Base-by-base conservation (phyloP, 2,329 filamentous ascomycete species). In the Fusarium oligoseptatum region DNA sequence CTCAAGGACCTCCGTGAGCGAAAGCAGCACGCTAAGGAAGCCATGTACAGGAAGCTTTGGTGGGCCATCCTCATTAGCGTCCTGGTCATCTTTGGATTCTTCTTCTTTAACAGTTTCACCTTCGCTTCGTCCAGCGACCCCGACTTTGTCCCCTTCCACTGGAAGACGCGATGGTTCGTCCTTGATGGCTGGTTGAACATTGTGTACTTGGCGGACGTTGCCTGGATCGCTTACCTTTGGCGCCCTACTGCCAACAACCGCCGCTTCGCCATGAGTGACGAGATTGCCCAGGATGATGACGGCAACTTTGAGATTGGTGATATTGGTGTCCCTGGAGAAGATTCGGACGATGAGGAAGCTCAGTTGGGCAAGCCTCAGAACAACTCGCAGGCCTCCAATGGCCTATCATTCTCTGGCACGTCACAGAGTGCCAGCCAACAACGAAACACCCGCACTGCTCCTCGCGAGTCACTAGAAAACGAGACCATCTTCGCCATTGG, bases 21-120 rank as follows among this genome's bases (percentile, higher is more conserved):
- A 75, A 98, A 98, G 84, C 97, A 99, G 84, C 93, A 94, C 78
- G 92, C 93, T 78, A 99, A 99, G 82, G 95, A 95, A 57, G 84
- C 90, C 84, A 99, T 99, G 97, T 99, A 98, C 85, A 95, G 94
- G 85, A 97, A 97, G 83, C 91, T 99, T 15, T 99, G 97, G 95
- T 99, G 95, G 95, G 96, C 95, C 82, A 98, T 99, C 70, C 88
- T 99, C 55, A 88, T 91, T 73, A 97, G 94, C 82, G 97, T 99
- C 81, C 86, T 98, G 58, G 94, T 98, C 77, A 98, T 98, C 77
- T 99, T 99, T 78, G 95, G 89, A 67, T 99, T 99, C 87, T 98
- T 99, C 88, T 98, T 99, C 87, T 92, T 98, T 87, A 98, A 98
- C 87, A 97, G 94, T 77, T 95, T 98, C 84, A 95, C 94, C 1